Conservation (phyloP, 2,329 filamentous ascomycete genomes). For the Parascedosporium putredinis region DNA sequence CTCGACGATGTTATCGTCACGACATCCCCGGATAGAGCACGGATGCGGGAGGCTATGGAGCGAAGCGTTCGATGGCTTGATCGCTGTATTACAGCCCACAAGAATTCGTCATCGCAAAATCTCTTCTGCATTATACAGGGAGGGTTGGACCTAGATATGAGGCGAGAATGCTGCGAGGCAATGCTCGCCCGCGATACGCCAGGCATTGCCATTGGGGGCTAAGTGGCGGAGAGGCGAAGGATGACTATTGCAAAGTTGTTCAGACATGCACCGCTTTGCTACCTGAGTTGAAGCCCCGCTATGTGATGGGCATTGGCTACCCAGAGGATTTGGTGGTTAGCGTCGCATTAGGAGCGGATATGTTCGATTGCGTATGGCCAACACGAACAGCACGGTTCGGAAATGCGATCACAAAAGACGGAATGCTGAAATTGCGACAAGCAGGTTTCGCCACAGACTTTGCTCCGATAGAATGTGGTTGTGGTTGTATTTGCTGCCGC, state of each 20-base stretch:
- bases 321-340: constrained; percentile 93
- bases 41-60: constrained; percentile 92
- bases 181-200: constrained; percentile 91
- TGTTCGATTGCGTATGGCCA: constrained; percentile 99
- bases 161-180: constrained; percentile 68
- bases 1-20: constrained; percentile 96
- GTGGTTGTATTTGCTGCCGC: constrained; percentile 69
- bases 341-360: constrained; percentile 88
- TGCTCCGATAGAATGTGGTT: constrained; percentile 70
- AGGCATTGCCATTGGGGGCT: constrained; percentile 93
- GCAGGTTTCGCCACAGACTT: constrained; percentile 70
- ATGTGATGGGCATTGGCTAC: constrained; percentile 98
- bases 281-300: constrained; percentile 87
- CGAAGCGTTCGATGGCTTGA: constrained; percentile 93
- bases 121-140: constrained; percentile 99
- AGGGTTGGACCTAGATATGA: constrained; percentile 78
- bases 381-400: constrained; percentile 93
- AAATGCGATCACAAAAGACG: constrained; percentile 74
- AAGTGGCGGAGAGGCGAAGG: constrained; percentile 89
- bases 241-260: constrained; percentile 84
- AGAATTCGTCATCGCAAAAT: constrained; percentile 73
- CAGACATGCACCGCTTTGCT: constrained; percentile 74
- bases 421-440: constrained; percentile 77
- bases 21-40: constrained; percentile 75
- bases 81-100: constrained; percentile 83